These are phyloP conservation scores for Trichophyton simii DNA, from an alignment of 2,329 filamentous ascomycete genomes.

Conservation along the genomic window DNA sequence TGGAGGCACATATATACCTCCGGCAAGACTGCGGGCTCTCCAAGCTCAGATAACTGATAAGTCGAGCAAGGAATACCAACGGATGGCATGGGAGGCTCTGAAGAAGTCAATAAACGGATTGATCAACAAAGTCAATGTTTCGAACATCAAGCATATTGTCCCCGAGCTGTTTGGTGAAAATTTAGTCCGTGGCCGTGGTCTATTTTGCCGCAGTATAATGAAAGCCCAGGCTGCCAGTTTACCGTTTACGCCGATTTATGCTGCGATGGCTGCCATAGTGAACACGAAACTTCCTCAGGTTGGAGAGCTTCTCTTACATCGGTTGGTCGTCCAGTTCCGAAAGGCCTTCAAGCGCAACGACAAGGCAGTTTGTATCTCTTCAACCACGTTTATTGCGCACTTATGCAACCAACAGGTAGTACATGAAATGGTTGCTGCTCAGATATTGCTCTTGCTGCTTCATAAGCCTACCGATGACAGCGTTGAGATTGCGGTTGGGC, in stretches of 20 bases:
- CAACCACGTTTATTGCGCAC: constrained; percentile 89
- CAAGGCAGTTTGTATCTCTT: constrained; percentile 86
- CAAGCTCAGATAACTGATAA: constrained; percentile 97
- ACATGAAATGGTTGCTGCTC: constrained; percentile 82
- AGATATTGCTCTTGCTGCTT: constrained; percentile 81
- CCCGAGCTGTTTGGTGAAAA: constrained; percentile 95
- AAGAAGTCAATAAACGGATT: constrained; percentile 98
- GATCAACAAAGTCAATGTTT: constrained; percentile 98
- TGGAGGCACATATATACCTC: constrained; percentile 92
- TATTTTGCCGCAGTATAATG: constrained; percentile 96
- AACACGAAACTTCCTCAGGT: constrained; percentile 95
- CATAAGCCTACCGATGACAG: constrained; percentile 95
- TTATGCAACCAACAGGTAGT: constrained; percentile 92
- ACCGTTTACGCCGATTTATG: constrained; percentile 92
- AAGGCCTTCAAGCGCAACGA: constrained; percentile 95
- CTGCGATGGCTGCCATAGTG: constrained; percentile 88
- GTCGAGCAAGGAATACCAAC: constrained; percentile 90
- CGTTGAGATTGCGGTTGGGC: constrained; percentile 89
- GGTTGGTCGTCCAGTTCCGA: constrained; percentile 80
- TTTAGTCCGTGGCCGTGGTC: constrained; percentile 72
- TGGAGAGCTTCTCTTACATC: constrained; percentile 74
- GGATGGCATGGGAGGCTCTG: constrained; percentile 96
- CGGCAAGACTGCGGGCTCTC: constrained; percentile 74
- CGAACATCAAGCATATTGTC: constrained; percentile 95
- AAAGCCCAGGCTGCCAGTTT: constrained; percentile 93